phyloP scores from a whole-genome alignment of 2,329 filamentous ascomycete species.

The Ophiocordyceps camponoti-rufipedis region DNA sequence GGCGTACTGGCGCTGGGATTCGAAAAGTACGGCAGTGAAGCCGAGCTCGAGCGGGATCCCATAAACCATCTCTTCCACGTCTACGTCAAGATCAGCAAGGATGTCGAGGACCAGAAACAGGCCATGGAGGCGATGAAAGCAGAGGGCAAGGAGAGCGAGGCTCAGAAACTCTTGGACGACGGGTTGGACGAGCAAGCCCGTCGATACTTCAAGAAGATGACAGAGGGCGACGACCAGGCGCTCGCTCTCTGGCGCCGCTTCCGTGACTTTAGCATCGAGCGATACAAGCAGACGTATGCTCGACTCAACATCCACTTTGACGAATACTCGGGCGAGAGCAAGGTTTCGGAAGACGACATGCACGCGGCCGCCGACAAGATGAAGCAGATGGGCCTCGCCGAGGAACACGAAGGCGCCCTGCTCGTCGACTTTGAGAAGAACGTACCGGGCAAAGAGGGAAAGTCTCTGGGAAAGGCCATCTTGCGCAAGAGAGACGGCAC shows the following conservation, averaged over 20 bases:
- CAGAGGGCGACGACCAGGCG: constrained; percentile 34
- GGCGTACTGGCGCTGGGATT: constrained; percentile 47
- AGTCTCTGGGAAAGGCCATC: constrained; percentile 51
- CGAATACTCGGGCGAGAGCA: constrained; percentile 54
- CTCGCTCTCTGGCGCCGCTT: constrained; percentile 34
- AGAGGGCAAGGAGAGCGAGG: constrained; percentile 20
- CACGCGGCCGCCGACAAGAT: constrained; percentile 41
- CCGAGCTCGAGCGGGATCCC: constrained; percentile 42
- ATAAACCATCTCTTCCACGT: constrained; percentile 52
- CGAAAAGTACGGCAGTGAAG: constrained; percentile 45
- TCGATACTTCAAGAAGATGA: constrained; percentile 40
- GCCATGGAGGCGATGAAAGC: constrained; percentile 26
- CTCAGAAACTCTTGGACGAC: constrained; percentile 15
- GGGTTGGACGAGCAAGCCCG: constrained; percentile 28
- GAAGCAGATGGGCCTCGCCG: constrained; percentile 43
- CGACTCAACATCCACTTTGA: constrained; percentile 56
- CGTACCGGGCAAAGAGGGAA: constrained; percentile 45
- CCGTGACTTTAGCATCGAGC: constrained; percentile 31
- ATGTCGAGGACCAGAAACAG: constrained; percentile 44
- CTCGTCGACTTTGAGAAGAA: constrained; percentile 57
- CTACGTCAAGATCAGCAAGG: constrained; percentile 46
- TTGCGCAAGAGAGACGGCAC: constrained; percentile 57
- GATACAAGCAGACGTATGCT: constrained; percentile 36
- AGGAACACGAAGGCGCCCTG: constrained; percentile 53
- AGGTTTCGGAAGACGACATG: constrained; percentile 51